Evolutionary conservation across 768 basidiomycete species (phyloP), one percentile per base, ranked within the genome.

Genomic region (Amanita thiersii): DNA sequence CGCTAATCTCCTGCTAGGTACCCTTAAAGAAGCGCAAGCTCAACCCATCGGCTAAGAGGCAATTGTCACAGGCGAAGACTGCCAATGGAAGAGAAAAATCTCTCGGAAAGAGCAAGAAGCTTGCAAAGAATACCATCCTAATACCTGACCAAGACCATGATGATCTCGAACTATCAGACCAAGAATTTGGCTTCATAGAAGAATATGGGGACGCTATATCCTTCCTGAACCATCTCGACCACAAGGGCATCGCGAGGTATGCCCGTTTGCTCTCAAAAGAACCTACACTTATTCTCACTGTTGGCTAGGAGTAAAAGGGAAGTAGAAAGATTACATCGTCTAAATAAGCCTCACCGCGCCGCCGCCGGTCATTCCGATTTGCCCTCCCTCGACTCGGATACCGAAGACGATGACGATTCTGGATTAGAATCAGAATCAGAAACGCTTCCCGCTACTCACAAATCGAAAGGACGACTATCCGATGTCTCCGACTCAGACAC

Each of bases 281-380:
- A 25, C 15, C 25, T 15, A 3, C 23, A 19, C 24, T 6, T 14
- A 34, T 29, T 20, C 10, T 6, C 3, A n/a, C 31, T 15, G 14
- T n/a, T 39, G 34, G 25, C 21, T 45, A 93, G 87, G 77, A 91
- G 86, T 53, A 88, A 88, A 61, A 86, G 82, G 50, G 89, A 87
- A 59, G 86, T 78, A 0, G 69, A 80, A 40, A 70, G 83, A 39
- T 58, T 92, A 44, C 82, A 79, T 54, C 75, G 69, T 43, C 58
- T 86, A 21, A 63, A 72, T 45, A 88, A 81, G 57, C 77, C 81
- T 15, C 51, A 68, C 43, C 60, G 67, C 45, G 65, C 61, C 43
- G 52, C 55, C 20, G 58, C 62, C 37, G 55, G 63, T 14, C 61
- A 68, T 34, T 79, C 81, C 54, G 74, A 77, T 60, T 62, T 90